Base-by-base conservation (phyloP, 1,284 basidiomycete genomes). In the Cryptococcus floricola region DNA sequence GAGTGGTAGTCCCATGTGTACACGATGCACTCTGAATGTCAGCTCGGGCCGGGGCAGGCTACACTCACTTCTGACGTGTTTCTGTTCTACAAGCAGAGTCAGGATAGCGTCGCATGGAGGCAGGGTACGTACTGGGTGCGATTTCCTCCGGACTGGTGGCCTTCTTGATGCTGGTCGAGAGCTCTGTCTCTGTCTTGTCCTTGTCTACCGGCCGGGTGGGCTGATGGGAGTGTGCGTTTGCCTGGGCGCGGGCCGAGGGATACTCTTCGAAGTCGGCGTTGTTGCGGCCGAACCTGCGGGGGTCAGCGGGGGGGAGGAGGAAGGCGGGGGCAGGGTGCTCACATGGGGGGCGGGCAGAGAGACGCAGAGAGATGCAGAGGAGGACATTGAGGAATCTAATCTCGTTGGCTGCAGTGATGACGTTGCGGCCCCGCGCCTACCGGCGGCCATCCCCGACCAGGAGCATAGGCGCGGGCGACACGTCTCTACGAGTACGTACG, bases 1-100 rank as follows among this genome's bases (percentile, higher is more conserved):
- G 90, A 89, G 72, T 95, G 92, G 72, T 96, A 96, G 76, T 97
- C 93, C 93, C 93, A 96, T 14, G 93, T 96, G 77, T 93, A 97
- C 37, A 97, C 90, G 73, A 97, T 95, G 67, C 89, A 91, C 80
- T 95, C 93, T 96, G 73, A 41, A 34, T 41, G 53, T 58, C 48
- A 58, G 54, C 51, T 31, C 6, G 14, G 47, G 18, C 27, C 28
- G 34, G 6, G 23, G 28, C 18, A 28, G 45, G 4, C 10, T 39
- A 28, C 16, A 83, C 90, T 73, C 75, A 95, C 92, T 95, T 73
- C 93, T 85, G 67, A 97, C 93, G 72, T 97, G 93, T 74, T 97
- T 97, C 82, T 96, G 92, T 78, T 97, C 96, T 54, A 89, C 23
- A 19, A 23, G 25, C 27, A 16, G 13, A 39, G 44, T 53, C 42